A percentile compares a stretch with the other conserved stretches of the same genome.
Conservation (phyloP, 2,329 filamentous ascomycete genomes). For the Helotiales sp. region DNA sequence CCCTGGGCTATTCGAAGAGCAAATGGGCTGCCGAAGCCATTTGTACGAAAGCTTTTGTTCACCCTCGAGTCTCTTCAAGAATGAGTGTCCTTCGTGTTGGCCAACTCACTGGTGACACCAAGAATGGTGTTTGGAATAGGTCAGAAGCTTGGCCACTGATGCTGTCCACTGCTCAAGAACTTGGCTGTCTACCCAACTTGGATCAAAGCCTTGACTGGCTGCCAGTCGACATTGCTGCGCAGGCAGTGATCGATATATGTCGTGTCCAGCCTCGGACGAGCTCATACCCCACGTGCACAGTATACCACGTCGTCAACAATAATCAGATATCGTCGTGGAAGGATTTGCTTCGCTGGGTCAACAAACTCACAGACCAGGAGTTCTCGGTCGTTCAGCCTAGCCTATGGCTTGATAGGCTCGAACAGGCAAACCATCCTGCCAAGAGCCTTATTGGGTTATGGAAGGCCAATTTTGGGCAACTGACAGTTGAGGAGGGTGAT, state of each 20-base stretch:
- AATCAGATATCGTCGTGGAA: constrained; percentile 50
- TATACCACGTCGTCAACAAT: constrained; percentile 47
- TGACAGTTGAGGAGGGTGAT: background rate
- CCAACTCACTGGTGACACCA: constrained; percentile 52
- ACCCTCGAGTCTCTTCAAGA: constrained; percentile 21
- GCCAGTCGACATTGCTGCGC: constrained; percentile 52
- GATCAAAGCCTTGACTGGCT: constrained; percentile 51
- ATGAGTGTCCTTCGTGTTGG: constrained; percentile 41
- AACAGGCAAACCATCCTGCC: constrained; percentile 46
- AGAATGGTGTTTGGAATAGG: constrained; percentile 53
- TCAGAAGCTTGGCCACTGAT: constrained; percentile 56
- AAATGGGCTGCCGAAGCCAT: constrained; percentile 64
- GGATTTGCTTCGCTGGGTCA: constrained; percentile 52
- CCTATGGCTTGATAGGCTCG: constrained; percentile 44
- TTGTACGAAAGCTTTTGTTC: constrained; percentile 47
- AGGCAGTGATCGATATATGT: constrained; percentile 50
- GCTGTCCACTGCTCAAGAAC: constrained; percentile 48
- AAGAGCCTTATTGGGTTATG: constrained; percentile 54
- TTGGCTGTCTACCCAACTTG: constrained; percentile 49
- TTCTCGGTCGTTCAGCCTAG: constrained; percentile 52
- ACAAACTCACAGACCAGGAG: background rate
- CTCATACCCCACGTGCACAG: background rate
- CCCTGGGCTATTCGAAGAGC: constrained; percentile 59
- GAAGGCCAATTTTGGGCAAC: constrained; percentile 48
- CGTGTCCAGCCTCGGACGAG: no score